Conservation (phyloP, 139 green algal genomes). For the Chlamydomonas sp. region DNA sequence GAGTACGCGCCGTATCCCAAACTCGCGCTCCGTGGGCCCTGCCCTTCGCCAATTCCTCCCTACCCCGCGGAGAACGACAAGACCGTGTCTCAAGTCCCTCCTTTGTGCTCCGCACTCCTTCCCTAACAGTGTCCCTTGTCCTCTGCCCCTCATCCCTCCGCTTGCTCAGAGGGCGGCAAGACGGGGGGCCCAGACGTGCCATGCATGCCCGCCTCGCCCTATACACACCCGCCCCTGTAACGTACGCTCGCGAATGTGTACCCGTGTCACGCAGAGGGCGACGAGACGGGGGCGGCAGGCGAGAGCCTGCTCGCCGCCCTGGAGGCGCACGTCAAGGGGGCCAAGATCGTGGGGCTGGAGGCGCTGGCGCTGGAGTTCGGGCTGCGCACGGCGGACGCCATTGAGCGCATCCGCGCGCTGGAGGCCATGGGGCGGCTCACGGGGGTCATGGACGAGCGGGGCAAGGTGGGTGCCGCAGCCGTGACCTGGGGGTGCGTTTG, state of each 20-base stretch:
- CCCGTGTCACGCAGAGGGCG: conserved; percentile 20
- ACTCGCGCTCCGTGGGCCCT: background rate
- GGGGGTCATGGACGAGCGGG: conserved; percentile 94
- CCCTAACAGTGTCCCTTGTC: too few relatives aligned
- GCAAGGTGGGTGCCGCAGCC: conserved; percentile 71
- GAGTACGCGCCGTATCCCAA: background rate
- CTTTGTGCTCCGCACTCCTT: too few relatives aligned
- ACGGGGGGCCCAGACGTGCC: background rate
- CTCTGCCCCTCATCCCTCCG: background rate
- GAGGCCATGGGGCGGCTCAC: conserved; percentile 83
- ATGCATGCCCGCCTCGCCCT: background rate
- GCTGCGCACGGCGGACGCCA: conserved; percentile 82
- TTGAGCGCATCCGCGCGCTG: conserved; percentile 79
- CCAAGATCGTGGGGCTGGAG: conserved; percentile 91
- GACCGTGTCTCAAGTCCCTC: too few relatives aligned
- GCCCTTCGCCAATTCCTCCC: too few relatives aligned
- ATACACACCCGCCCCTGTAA: background rate
- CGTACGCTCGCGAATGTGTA: background rate
- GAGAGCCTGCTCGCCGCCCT: background rate
- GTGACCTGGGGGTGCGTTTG: background rate
- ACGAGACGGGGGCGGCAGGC: conserved; percentile 8
- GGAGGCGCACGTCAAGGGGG: conserved; percentile 57
- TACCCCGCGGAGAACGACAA: too few relatives aligned
- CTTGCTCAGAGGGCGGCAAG: conserved; percentile 25
- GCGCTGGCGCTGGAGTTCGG: conserved; percentile 87